Evolutionary conservation across 2,329 filamentous ascomycete genomes (phyloP), one percentile per base, ranked within the genome.

Genomic region (Aureobasidium leucospermi): DNA sequence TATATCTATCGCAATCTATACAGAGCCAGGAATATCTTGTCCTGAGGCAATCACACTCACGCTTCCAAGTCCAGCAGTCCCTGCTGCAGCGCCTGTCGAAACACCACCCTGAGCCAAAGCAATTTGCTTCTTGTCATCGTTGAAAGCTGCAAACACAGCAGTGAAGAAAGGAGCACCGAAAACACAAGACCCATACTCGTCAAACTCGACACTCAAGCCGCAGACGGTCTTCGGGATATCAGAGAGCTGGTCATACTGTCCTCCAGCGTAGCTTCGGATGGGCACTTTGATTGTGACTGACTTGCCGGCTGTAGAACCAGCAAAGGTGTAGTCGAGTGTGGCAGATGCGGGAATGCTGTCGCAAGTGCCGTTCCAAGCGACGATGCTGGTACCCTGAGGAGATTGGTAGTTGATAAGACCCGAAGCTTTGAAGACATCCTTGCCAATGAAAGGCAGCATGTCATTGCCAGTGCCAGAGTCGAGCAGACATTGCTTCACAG

Each of bases 61-160:
- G 15, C 56, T 45, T 2, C 57, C 57, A 6, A 62, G 38, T 15
- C 57, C 57, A 28, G 19, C 38, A 19, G 16, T 32, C 23, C 57
- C 61, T 31, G 45, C 42, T 46, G n/a, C 19, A 10, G 51, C 45
- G 1, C 61, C 58, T 11, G 36, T 58, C 1, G 66, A 67, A 11
- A 73, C 64, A 5, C 67, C 71, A 9, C 71, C 71, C 61, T 73
- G 68, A 4, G 71, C 72, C 34, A 74, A 61, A 1, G 68, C 68
- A 47, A 73, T 63, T 56, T 69, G 65, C 28, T 61, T 62, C 11
- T 64, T 60, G 52, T 65, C 67, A 49, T 74, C 72, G 56, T 73
- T 68, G 42, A 70, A 67, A 7, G 70, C 70, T 23, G 71, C 67
- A 64, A 71, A 71, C 4, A 66, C 66, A 1, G 63, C 67, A 0